Percentiles rank a stretch among this genome's conserved stretches.
Evolutionary conservation across 2,329 filamentous ascomycete genomes (phyloP).

Genomic region (Hymenoscyphus linearis): DNA sequence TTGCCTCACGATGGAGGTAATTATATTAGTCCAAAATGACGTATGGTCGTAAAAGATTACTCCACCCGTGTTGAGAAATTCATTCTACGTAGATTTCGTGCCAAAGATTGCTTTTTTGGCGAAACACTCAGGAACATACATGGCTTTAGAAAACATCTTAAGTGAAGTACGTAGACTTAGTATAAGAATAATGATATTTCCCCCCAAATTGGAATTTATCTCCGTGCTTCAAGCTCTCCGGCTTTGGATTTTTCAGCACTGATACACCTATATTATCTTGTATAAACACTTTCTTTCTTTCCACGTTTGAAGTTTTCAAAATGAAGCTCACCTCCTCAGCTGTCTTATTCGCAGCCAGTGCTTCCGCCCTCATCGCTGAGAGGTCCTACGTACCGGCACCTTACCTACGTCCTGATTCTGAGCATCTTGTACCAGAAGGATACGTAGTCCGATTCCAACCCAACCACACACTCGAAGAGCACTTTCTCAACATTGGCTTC

Average conservation of each 20-base stretch:
- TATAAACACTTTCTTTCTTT: neutral
- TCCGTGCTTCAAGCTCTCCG: neutral
- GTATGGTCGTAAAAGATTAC: too few relatives aligned
- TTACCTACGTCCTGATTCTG: neutral
- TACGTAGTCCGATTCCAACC: slow-evolving; percentile 1
- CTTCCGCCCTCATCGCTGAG: neutral
- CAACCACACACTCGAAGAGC: slow-evolving; percentile 4
- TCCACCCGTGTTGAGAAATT: too few relatives aligned
- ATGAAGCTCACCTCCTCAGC: neutral
- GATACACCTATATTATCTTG: neutral
- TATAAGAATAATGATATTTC: neutral
- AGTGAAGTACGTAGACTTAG: neutral
- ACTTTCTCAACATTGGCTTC: slow-evolving; percentile 1
- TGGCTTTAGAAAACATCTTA: neutral
- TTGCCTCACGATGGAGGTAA: too few relatives aligned
- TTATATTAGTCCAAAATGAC: too few relatives aligned
- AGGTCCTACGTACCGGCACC: neutral
- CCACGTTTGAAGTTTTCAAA: neutral
- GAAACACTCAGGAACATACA: too few relatives aligned
- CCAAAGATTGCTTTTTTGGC: too few relatives aligned
- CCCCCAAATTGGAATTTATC: neutral
- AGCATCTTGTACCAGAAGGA: neutral
- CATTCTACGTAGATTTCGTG: too few relatives aligned
- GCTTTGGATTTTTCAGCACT: neutral
- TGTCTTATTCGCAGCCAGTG: neutral